Evolutionary conservation across 768 basidiomycete genomes (phyloP), one percentile per base, ranked within the genome.

Genomic region (Phylloporus arenicola): DNA sequence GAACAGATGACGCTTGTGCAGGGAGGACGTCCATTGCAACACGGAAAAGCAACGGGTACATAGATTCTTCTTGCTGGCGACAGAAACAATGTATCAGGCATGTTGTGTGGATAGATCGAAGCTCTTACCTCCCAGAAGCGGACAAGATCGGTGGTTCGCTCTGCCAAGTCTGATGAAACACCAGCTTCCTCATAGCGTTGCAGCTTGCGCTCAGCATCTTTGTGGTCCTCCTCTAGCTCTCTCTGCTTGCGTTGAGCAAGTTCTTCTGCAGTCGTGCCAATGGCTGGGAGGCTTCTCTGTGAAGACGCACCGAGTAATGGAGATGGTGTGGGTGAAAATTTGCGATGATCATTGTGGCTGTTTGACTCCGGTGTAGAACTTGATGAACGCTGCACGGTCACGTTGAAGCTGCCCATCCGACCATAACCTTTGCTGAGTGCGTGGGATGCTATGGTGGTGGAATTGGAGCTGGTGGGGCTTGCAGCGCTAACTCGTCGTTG

Each of bases 1-100:
- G 67, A 0, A 70, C 69, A 11, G 68, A 53, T 12, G 68, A 70
- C 12, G 58, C 70, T 43, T 69, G 70, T 17, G 68, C 64, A 0
- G 66, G 62, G 1, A 71, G 56, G 19, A 61, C 45, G 42, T 71
- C 69, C 48, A 68, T 57, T 0, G 68, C 65, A 34, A 62, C 39
- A 2, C n/a, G n/a, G 51, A 64, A 68, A 9, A 70, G 34, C 1
- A 57, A 55, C 9, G 64, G 64, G 49, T 53, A 69, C 19, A 41
- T 20, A 14, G 7, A 6, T 5, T 24, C 7, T 34, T 34, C 35
- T 14, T 10, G 34, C 33, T 35, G 33, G 0, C 4, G 17, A 31
- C 5, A n/a, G 1, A n/a, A 20, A 12, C 17, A 43, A n/a, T 24
- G 7, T 2, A 31, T 17, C 27, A 29, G 27, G 9, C 8, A 29